A percentile compares a stretch with the other conserved stretches of the same genome.
Evolutionary conservation across 1,139 yeast species (phyloP).

Genomic region (Debaryomyces robertsiae): DNA sequence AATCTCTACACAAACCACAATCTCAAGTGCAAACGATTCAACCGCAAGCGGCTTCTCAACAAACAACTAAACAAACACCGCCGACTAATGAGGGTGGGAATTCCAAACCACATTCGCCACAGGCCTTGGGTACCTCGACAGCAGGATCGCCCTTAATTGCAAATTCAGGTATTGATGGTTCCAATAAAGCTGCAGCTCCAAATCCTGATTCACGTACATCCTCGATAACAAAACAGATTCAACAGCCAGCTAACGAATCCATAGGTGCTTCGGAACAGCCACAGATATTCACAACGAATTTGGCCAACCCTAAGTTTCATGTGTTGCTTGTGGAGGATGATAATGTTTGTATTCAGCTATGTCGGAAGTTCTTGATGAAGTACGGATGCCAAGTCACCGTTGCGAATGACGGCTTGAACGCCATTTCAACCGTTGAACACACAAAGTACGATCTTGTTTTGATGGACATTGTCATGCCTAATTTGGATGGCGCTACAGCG

Average conservation of each 20-base stretch:
- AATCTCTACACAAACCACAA: conserved; percentile 7
- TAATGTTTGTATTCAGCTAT: conserved; percentile 75
- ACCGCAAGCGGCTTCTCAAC: conserved; percentile 1
- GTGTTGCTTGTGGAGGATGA: conserved; percentile 88
- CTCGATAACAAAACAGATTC: conserved; percentile 9
- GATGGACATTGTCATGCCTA: conserved; percentile 95
- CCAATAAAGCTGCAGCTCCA: conserved; percentile 9
- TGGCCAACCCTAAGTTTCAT: conserved; percentile 55
- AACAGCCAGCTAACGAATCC: conserved; percentile 4
- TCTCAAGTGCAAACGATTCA: conserved; percentile 2
- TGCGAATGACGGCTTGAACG: conserved; percentile 89
- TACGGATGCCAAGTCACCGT: conserved; percentile 93
- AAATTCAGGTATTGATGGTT: conserved; percentile 2
- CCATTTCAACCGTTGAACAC: conserved; percentile 77
- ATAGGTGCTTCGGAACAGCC: conserved; percentile 11
- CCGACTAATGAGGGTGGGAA: conserved; percentile 10
- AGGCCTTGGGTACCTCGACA: conserved; percentile 2
- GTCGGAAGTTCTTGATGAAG: conserved; percentile 76
- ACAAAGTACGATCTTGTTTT: conserved; percentile 79
- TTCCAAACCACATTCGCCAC: conserved; percentile 12
- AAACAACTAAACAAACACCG: conserved; percentile 8
- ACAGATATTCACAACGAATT: conserved; percentile 30
- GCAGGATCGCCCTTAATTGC: conserved; percentile 8
- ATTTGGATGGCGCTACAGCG: conserved; percentile 91
- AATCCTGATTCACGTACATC: conserved; percentile 9